Evolutionary conservation across 768 basidiomycete genomes (phyloP).

Genomic region (Clavulina sp.): DNA sequence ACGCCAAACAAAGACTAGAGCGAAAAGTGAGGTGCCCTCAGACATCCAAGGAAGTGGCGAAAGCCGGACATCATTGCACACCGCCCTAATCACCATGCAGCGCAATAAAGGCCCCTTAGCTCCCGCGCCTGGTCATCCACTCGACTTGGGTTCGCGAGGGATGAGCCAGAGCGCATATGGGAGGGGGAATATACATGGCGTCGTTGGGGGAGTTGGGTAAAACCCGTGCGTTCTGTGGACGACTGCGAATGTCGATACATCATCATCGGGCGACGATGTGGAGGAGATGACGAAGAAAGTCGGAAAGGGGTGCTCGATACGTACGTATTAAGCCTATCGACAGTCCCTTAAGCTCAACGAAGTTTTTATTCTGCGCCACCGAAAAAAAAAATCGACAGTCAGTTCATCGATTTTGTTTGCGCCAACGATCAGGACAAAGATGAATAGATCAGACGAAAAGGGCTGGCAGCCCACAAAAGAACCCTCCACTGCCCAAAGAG

Average conservation of each 20-base stretch:
- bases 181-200: background rate
- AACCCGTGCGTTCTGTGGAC: constrained; percentile 1
- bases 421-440: background rate
- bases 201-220: background rate
- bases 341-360: background rate
- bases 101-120: constrained; percentile 1
- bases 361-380: background rate
- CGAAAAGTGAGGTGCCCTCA: background rate
- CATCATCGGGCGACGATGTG: background rate
- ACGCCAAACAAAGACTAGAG: background rate
- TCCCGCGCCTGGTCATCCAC: background rate
- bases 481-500: background rate
- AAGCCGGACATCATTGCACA: background rate
- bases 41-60: constrained; percentile 2
- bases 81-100: background rate
- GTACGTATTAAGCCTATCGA: too few species aligned
- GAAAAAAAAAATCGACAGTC: too few species aligned
- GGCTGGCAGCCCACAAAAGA: background rate
- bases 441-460: background rate
- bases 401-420: too few species aligned
- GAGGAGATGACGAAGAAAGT: background rate
- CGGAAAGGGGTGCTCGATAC: too few species aligned
- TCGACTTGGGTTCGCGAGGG: background rate
- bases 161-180: background rate
- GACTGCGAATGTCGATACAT: background rate